Base-by-base conservation (phyloP, 2,329 filamentous ascomycete genomes). In the Fusarium oxysporum region DNA sequence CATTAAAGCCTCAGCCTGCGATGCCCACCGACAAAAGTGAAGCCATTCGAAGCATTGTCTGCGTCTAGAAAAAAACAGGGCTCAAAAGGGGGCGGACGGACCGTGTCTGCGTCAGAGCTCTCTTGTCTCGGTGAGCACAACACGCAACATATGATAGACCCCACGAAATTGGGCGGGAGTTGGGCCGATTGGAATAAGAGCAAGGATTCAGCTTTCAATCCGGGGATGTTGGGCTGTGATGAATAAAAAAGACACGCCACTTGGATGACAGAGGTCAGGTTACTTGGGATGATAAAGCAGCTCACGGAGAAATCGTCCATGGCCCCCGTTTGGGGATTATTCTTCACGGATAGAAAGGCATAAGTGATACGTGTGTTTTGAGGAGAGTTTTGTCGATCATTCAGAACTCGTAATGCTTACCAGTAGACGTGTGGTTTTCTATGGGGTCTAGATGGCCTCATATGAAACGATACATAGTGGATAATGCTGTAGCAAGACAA, bases 231-330 rank as follows among this genome's bases (percentile, higher is more conserved):
- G 60, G 53, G 54, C 56, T 60, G n/a, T n/a, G 41, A 44, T 30
- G 62, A 54, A 44, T 40, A 50, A 32, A 21, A 38, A 69, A 28
- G 67, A 73, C 75, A 75, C 70, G 76, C 76, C 74, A 77, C 68
- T 73, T 57, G 54, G 62, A 60, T 60, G 48, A 35, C 32, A 4
- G 32, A 41, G 61, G 68, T 72, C 76, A 77, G 65, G 75, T 62
- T 71, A 71, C 72, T 70, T 63, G 64, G 67, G 58, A 28, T 35
- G 43, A 51, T 53, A 75, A 75, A 70, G 65, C 73, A 77, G 61
- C 76, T 76, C 72, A 75, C 72, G 68, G 74, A 71, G 66, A 66
- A 75, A 67, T 47, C 47, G 30, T 25, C 37, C 38, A 60, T 58
- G 65, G 60, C 47, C 17, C 41, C 14, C 2, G 11, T 35, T 61